Conservation (phyloP, 495 filamentous ascomycete species). For the Pyrenula massariospora region DNA sequence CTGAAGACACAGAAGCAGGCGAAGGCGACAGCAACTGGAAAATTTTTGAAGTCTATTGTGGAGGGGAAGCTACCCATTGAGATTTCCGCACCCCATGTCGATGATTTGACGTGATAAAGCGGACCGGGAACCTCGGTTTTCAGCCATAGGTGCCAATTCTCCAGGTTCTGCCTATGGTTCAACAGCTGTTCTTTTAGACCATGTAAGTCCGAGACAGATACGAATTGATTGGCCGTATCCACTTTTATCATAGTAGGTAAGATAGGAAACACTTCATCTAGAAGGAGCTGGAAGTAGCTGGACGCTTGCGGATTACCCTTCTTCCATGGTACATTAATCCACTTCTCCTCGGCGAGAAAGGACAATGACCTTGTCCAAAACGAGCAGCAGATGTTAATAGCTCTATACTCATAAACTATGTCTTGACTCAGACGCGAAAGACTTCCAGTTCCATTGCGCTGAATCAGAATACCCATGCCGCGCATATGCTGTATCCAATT, state of each 20-base stretch:
- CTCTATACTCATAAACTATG: background rate
- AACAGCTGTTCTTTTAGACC: background rate
- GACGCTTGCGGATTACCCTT: background rate
- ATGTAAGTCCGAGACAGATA: background rate
- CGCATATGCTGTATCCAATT: background rate
- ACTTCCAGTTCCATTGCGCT: background rate
- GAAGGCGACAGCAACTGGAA: background rate
- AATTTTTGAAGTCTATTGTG: background rate
- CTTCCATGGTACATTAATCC: background rate
- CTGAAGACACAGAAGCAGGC: background rate
- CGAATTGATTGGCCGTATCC: background rate
- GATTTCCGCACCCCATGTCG: background rate
- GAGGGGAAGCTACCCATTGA: background rate
- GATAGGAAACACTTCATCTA: background rate
- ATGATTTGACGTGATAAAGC: background rate
- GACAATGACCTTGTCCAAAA: background rate
- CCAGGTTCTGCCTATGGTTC: background rate
- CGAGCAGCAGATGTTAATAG: background rate
- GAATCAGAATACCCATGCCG: background rate
- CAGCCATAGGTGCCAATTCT: background rate
- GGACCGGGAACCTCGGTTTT: background rate
- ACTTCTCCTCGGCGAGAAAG: background rate
- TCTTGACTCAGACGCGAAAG: background rate
- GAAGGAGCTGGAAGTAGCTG: background rate
- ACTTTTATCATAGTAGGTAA: background rate